phyloP scores from a whole-genome alignment of 805 yeast species.

The Starmera caribaea region DNA sequence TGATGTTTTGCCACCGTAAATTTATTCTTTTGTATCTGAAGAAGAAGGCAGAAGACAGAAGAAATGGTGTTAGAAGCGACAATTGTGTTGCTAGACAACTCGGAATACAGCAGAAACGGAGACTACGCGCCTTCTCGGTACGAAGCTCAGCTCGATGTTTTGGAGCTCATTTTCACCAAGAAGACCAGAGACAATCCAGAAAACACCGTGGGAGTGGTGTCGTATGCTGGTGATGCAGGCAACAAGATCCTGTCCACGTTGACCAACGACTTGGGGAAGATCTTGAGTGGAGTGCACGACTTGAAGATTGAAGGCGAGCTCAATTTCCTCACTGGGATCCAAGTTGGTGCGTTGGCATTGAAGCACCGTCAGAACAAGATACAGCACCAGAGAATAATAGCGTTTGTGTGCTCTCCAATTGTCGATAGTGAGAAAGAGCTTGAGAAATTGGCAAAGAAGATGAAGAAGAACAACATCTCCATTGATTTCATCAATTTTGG shows the following conservation, averaged over 20 bases:
- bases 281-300: slow-evolving; percentile 76
- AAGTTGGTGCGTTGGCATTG: slow-evolving; percentile 87
- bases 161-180: slow-evolving; percentile 75
- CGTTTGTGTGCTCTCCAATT: slow-evolving; percentile 84
- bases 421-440: slow-evolving; percentile 59
- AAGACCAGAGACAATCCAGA: slow-evolving; percentile 89
- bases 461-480: slow-evolving; percentile 89
- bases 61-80: slow-evolving; percentile 93
- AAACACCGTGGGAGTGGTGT: slow-evolving; percentile 83
- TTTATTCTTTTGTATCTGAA: no score
- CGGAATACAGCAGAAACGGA: slow-evolving; percentile 93
- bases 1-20: no score
- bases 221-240: slow-evolving; percentile 69
- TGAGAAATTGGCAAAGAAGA: slow-evolving; percentile 76
- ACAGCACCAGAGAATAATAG: slow-evolving; percentile 83
- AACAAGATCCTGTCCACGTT: slow-evolving; percentile 85
- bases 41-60: neutral
- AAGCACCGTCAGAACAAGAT: slow-evolving; percentile 94
- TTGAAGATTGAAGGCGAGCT: slow-evolving; percentile 58
- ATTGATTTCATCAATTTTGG: slow-evolving; percentile 90
- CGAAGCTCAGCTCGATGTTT: slow-evolving; percentile 88
- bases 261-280: slow-evolving; percentile 79
- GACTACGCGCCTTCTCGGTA: slow-evolving; percentile 83
- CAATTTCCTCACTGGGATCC: slow-evolving; percentile 75
- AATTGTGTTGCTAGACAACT: slow-evolving; percentile 89